Evolutionary conservation across 192 early-diverging fungal species (phyloP), one percentile per base, ranked within the genome.

Genomic region (Bifiguratus adelaidae): DNA sequence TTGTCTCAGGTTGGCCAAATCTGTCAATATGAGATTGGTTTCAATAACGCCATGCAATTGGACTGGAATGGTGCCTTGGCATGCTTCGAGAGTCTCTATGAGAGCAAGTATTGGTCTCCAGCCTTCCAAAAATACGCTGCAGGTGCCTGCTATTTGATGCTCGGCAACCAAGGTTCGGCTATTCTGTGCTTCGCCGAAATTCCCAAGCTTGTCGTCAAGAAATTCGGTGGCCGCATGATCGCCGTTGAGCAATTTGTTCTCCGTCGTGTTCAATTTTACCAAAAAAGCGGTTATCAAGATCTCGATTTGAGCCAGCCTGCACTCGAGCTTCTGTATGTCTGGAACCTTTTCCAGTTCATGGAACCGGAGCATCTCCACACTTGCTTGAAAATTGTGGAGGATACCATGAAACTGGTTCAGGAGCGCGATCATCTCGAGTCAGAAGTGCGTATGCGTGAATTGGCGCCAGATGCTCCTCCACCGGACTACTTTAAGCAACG

Each of bases 151-250:
- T 32, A 69, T 5, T 69, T 66, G 21, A 66, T 66, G 28, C 58
- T 61, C 3, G 87, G 87, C 2, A 70, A 82, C 24, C 82, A 74
- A 9, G 73, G 72, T 20, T 83, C 86, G 30, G 87, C 87, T 1
- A 73, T 89, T 26, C 29, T 73, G 15, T 76, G 79, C 47, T 88
- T 81, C 41, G 61, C 63, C 9, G 23, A 63, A 19, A 68, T 76
- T 11, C 55, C 65, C n/a, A 56, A 60, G 19, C 27, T 77, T 25
- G 60, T 65, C 24, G 37, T 40, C 21, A 59, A 62, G 30, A 71
- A 71, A 21, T 24, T 45, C 3, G 38, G 54, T 29, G 61, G 70
- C 8, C 40, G 67, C 2, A 60, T 65, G 3, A 56, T 66, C 13
- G 42, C 60, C 3, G 59, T 72, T 43, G 68, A 72, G n/a, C 53